phyloP scores from a whole-genome alignment of 306 rosid species.

The Corylus heterophylla region DNA sequence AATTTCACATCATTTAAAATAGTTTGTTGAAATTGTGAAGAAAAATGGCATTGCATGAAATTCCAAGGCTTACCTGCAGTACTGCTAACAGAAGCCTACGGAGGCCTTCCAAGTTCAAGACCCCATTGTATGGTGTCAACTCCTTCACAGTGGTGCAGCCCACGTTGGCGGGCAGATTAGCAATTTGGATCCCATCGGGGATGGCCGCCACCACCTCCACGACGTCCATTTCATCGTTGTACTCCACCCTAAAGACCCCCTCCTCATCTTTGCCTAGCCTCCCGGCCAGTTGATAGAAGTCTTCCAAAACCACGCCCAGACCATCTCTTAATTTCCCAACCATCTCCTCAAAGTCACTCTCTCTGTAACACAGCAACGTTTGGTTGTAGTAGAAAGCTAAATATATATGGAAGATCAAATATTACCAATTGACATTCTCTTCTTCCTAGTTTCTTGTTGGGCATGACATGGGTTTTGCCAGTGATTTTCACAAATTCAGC shows the following conservation, averaged over 20 bases:
- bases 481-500: conserved; percentile 51
- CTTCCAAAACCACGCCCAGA: conserved; percentile 54
- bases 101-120: conserved; percentile 83
- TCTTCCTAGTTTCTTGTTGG: conserved; percentile 59
- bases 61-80: conserved; percentile 53
- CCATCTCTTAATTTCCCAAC: conserved; percentile 73
- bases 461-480: conserved; percentile 54
- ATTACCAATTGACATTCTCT: conserved; percentile 68
- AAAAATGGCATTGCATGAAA: not conserved
- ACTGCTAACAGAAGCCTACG: conserved; percentile 74
- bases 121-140: conserved; percentile 60
- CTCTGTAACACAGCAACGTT: conserved; percentile 71
- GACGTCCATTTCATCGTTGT: conserved; percentile 60
- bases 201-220: conserved; percentile 69
- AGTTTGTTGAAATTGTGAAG: no score
- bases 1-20: no score
- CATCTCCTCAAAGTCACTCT: conserved; percentile 50
- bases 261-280: conserved; percentile 83
- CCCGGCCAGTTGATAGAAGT: conserved; percentile 82
- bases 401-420: conserved; percentile 73
- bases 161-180: conserved; percentile 62
- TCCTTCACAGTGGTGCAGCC: conserved; percentile 57
- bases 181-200: conserved; percentile 57
- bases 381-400: conserved; percentile 95
- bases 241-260: conserved; percentile 81